Evolutionary conservation across 495 filamentous ascomycete genomes (phyloP).

Genomic region (Apiosordaria backusii): DNA sequence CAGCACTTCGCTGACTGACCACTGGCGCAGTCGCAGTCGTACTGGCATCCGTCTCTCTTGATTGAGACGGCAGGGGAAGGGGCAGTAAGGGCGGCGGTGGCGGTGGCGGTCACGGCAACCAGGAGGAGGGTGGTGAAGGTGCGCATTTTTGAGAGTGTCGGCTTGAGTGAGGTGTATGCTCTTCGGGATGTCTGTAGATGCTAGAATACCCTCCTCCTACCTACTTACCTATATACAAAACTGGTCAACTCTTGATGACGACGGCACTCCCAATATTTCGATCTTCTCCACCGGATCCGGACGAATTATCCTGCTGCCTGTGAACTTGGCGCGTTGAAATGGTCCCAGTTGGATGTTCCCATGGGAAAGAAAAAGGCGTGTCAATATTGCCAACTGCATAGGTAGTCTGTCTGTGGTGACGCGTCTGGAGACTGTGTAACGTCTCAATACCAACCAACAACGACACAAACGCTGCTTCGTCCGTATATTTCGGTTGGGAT

Average conservation of each 20-base stretch:
- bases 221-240: not conserved
- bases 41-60: not conserved
- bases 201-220: not conserved
- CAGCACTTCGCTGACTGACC: not conserved
- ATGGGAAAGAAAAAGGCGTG: not conserved
- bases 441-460: too few relatives aligned
- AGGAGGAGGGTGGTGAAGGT: not conserved
- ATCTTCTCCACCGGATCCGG: too few relatives aligned
- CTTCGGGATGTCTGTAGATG: not conserved
- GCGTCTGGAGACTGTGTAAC: too few relatives aligned
- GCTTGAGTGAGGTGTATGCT: not conserved
- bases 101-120: not conserved
- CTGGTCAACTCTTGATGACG: not conserved
- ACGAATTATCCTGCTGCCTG: too few relatives aligned
- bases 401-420: not conserved
- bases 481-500: too few relatives aligned
- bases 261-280: too few relatives aligned
- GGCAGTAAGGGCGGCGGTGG: not conserved
- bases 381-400: not conserved
- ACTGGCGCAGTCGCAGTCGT: not conserved
- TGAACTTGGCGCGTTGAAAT: too few relatives aligned
- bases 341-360: not conserved
- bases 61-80: not conserved
- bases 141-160: not conserved
- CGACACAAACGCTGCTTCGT: too few relatives aligned